Evolutionary conservation across 768 basidiomycete genomes (phyloP).

Genomic region (Russula brevipes): DNA sequence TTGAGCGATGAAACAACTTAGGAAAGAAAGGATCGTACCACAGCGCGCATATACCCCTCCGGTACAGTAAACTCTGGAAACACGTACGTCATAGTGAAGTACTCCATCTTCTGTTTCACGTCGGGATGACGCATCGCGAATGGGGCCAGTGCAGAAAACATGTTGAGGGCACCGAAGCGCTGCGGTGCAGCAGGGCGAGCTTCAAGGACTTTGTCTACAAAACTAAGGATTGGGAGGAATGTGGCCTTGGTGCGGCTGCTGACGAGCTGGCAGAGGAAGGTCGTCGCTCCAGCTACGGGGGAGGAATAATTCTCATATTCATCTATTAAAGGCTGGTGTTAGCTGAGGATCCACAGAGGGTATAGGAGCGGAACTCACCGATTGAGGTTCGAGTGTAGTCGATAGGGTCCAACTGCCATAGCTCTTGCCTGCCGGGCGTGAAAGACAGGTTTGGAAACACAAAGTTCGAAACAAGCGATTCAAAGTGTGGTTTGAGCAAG

Average conservation of each 20-base stretch:
- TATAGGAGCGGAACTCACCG: conserved; percentile 39
- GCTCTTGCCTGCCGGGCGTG: conserved; percentile 55
- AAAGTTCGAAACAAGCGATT: conserved; percentile 71
- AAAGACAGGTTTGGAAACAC: conserved; percentile 86
- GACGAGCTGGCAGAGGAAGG: conserved; percentile 73
- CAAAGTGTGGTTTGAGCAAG: conserved; percentile 79
- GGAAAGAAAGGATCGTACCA: conserved; percentile 43
- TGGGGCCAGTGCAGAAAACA: conserved; percentile 67
- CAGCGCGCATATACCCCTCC: conserved; percentile 71
- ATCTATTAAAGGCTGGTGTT: conserved; percentile 42
- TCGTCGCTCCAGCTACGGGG: conserved; percentile 71
- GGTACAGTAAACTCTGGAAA: conserved; percentile 61
- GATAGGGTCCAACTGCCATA: conserved; percentile 79
- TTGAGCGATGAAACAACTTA: neutral
- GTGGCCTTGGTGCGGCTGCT: conserved; percentile 76
- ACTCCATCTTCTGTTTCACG: conserved; percentile 70
- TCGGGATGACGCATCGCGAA: conserved; percentile 84
- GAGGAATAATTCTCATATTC: conserved; percentile 77
- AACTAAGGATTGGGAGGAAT: conserved; percentile 72
- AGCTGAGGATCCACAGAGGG: conserved; percentile 7
- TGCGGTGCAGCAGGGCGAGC: conserved; percentile 60
- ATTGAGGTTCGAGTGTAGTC: conserved; percentile 75
- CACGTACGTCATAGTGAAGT: conserved; percentile 69
- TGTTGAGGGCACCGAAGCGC: conserved; percentile 80
- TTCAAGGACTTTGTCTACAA: conserved; percentile 69